phyloP scores from a whole-genome alignment of 257 asterid species.

The Solanum gandarillasii region DNA sequence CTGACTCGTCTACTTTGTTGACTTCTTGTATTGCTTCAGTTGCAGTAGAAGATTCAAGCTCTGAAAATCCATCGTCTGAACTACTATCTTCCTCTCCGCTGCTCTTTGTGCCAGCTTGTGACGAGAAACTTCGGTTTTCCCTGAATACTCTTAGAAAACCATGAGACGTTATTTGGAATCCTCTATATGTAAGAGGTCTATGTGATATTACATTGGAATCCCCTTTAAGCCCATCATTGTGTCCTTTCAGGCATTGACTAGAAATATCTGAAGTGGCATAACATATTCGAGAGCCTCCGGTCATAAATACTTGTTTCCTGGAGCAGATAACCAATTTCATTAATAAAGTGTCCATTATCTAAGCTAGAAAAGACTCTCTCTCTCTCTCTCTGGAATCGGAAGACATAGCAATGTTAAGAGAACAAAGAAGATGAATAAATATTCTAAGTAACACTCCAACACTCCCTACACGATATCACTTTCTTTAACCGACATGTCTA shows the following conservation, averaged over 20 bases:
- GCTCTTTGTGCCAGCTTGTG: constrained; percentile 43
- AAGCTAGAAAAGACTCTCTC: not conserved
- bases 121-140: constrained; percentile 28
- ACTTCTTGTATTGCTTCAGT: constrained; percentile 8
- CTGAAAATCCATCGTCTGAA: constrained; percentile 32
- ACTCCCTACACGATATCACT: not conserved
- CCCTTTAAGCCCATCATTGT: constrained; percentile 15
- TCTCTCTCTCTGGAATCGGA: not conserved
- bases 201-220: constrained; percentile 9
- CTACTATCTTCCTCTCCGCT: constrained; percentile 29
- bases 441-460: not conserved
- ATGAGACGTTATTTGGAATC: constrained; percentile 18
- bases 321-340: not conserved
- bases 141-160: constrained; percentile 13
- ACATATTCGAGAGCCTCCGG: constrained; percentile 16
- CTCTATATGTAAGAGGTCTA: constrained; percentile 10
- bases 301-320: constrained; percentile 39
- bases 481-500: not conserved
- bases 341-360: not conserved
- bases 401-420: not conserved
- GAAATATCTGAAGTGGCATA: constrained; percentile 23
- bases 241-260: constrained; percentile 9
- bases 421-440: not conserved
- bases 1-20: constrained; percentile 21
- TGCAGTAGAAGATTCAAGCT: constrained; percentile 25